phyloP scores from a whole-genome alignment of 2,329 filamentous ascomycete species.

The Colletotrichum liriopes region DNA sequence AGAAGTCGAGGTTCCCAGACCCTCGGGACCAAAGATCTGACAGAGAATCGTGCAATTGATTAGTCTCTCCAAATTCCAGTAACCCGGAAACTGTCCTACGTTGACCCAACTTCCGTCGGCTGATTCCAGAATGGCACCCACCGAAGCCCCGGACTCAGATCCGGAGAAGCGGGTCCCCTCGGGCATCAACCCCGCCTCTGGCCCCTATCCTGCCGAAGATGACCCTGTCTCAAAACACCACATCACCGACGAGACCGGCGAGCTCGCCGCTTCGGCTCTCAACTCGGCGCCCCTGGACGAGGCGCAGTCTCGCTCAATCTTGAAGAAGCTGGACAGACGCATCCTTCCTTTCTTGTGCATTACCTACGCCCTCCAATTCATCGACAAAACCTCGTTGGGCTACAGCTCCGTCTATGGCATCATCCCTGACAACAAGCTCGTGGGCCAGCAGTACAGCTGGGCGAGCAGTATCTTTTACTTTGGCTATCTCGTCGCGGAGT shows the following conservation, averaged over 20 bases:
- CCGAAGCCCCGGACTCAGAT: slow-evolving; percentile 23
- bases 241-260: slow-evolving; percentile 37
- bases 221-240: slow-evolving; percentile 32
- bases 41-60: background rate
- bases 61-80: background rate
- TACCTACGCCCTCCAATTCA: slow-evolving; percentile 53
- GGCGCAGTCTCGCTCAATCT: slow-evolving; percentile 24
- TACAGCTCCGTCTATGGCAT: slow-evolving; percentile 53
- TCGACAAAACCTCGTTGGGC: slow-evolving; percentile 46
- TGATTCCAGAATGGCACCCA: slow-evolving; percentile 10
- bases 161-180: slow-evolving; percentile 38
- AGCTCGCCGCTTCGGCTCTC: slow-evolving; percentile 35
- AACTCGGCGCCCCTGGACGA: slow-evolving; percentile 14
- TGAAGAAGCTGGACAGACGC: slow-evolving; percentile 25
- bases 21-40: background rate
- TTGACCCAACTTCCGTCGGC: background rate
- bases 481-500: slow-evolving; percentile 51
- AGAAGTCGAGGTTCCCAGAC: slow-evolving; percentile 1
- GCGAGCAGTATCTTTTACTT: slow-evolving; percentile 54
- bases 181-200: slow-evolving; percentile 20
- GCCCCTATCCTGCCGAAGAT: slow-evolving; percentile 11
- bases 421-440: slow-evolving; percentile 48
- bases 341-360: slow-evolving; percentile 46
- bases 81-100: background rate
- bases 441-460: slow-evolving; percentile 51